Base-by-base conservation (phyloP, 306 rosid genomes). In the Fagus sylvatica region DNA sequence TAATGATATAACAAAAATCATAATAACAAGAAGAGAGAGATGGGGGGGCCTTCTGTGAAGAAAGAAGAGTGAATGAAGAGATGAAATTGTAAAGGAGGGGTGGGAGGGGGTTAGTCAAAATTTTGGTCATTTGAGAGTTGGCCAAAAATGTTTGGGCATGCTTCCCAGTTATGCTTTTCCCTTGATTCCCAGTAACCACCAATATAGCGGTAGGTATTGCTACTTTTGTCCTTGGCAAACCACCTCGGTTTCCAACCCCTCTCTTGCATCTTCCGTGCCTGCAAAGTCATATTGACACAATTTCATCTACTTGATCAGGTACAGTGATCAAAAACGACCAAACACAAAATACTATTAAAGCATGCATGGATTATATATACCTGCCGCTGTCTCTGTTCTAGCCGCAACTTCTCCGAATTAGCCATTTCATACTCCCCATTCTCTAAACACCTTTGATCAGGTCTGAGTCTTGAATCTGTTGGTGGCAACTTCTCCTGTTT, bases 161-260 rank as follows among this genome's bases (percentile, higher is more conserved):
- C 81, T 69, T 90, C 96, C 99, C 99, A 95, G 7, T 78, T 84
- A 8, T 90, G 79, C 3, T 60, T 71, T 72, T 89, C 97, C 80
- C 96, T 95, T 9, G 97, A 82, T 69, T 93, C 98, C 99, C 98
- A 93, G 55, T 95, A 95, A 78, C 99, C 99, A 17, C 99, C 98
- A 72, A 60, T 34, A 74, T 92, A 93, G 40, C 82, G 83, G 74
- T 95, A 93, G 3, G 85, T 36, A 41, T 87, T 84, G 28, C 85
- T 82, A 16, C 78, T 91, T 73, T 87, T 91, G 69, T 81, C 97
- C 85, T 89, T 93, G 8, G 80, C 82, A 81, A 95, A 95, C 99
- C 99, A 95, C 83, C 79, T 91, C n/a, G 99, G 94, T 69, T 88
- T 86, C 99, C 99, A 93, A 75, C 97, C 99, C 67, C 85, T 88